Conservation (phyloP, 805 yeast species). For the Allodekkera sacchari region DNA sequence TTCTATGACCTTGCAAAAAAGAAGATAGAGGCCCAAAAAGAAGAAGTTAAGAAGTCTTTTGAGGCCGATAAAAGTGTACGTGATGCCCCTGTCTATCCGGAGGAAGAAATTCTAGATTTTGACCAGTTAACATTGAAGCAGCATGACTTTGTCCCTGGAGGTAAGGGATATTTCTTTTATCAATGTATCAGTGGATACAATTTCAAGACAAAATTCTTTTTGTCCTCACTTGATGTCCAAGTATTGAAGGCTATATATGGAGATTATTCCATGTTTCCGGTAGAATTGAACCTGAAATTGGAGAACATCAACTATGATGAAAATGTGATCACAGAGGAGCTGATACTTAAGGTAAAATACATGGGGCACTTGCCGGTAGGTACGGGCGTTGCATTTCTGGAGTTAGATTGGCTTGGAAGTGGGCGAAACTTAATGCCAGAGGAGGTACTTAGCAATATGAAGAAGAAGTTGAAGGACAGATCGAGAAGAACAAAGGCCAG, state of each 20-base stretch:
- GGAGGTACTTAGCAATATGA: slow-evolving; percentile 26
- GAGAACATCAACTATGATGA: slow-evolving; percentile 66
- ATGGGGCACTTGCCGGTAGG: slow-evolving; percentile 79
- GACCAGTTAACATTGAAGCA: slow-evolving; percentile 15
- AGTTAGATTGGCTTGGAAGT: slow-evolving; percentile 63
- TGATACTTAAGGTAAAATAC: slow-evolving; percentile 59
- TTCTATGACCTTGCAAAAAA: slow-evolving; percentile 47
- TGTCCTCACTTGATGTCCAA: slow-evolving; percentile 74
- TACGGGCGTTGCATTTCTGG: slow-evolving; percentile 74
- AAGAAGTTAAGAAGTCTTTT: slow-evolving; percentile 28
- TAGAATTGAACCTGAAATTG: slow-evolving; percentile 48
- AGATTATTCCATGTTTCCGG: slow-evolving; percentile 60
- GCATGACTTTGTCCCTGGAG: slow-evolving; percentile 8
- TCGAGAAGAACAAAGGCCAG: slow-evolving; percentile 41
- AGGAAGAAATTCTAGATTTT: slow-evolving; percentile 29
- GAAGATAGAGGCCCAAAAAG: slow-evolving; percentile 42
- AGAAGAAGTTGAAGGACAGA: slow-evolving; percentile 50
- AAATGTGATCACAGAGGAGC: slow-evolving; percentile 40
- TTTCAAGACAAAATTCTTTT: slow-evolving; percentile 54
- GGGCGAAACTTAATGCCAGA: slow-evolving; percentile 4
- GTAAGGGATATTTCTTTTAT: slow-evolving; percentile 61
- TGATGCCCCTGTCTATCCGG: slow-evolving; percentile 40
- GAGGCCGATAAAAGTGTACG: slow-evolving; percentile 12
- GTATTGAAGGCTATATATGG: slow-evolving; percentile 54
- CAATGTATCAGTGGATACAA: slow-evolving; percentile 57